Evolutionary conservation across 2,329 filamentous ascomycete species (phyloP).

Genomic region (Plectosphaerella plurivora): DNA sequence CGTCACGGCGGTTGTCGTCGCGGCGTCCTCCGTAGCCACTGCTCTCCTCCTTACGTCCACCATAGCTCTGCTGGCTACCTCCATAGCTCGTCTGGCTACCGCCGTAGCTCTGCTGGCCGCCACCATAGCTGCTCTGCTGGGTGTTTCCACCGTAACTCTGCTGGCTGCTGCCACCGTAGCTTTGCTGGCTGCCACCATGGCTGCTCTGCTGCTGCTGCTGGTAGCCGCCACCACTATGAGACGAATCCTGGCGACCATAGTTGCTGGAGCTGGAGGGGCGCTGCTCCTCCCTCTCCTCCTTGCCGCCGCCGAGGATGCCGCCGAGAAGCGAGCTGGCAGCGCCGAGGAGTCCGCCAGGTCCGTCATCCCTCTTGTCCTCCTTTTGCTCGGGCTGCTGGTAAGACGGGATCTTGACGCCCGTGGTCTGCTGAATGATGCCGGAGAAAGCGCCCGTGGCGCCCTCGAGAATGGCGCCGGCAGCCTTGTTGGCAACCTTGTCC

Average conservation of each 20-base stretch:
- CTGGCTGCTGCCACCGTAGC: slow-evolving; percentile 15
- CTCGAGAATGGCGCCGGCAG: slow-evolving; percentile 52
- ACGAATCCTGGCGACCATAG: slow-evolving; percentile 22
- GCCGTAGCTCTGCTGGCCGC: slow-evolving; percentile 10
- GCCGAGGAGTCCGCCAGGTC: slow-evolving; percentile 65
- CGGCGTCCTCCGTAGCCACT: slow-evolving; percentile 9
- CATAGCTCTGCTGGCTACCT: slow-evolving; percentile 14
- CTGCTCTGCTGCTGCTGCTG: slow-evolving; percentile 18
- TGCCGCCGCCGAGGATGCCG: slow-evolving; percentile 49
- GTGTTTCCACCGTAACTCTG: slow-evolving; percentile 17
- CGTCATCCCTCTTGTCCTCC: slow-evolving; percentile 33
- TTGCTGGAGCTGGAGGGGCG: slow-evolving; percentile 50
- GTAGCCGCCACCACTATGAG: slow-evolving; percentile 15
- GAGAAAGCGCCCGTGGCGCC: slow-evolving; percentile 52
- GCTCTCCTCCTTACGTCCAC: slow-evolving; percentile 10
- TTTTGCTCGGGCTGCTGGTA: slow-evolving; percentile 21
- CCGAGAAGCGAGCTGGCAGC: slow-evolving; percentile 65
- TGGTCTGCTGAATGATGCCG: slow-evolving; percentile 39
- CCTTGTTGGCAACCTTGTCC: slow-evolving; percentile 52
- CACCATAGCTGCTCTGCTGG: slow-evolving; percentile 17
- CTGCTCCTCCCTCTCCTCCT: slow-evolving; percentile 49
- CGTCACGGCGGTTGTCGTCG: slow-evolving; percentile 5
- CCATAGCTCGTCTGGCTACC: slow-evolving; percentile 16
- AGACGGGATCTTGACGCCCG: slow-evolving; percentile 34
- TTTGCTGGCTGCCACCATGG: slow-evolving; percentile 14